phyloP scores from a whole-genome alignment of 2,329 filamentous ascomycete genomes.

The Zelopaecilomyces penicillatus region DNA sequence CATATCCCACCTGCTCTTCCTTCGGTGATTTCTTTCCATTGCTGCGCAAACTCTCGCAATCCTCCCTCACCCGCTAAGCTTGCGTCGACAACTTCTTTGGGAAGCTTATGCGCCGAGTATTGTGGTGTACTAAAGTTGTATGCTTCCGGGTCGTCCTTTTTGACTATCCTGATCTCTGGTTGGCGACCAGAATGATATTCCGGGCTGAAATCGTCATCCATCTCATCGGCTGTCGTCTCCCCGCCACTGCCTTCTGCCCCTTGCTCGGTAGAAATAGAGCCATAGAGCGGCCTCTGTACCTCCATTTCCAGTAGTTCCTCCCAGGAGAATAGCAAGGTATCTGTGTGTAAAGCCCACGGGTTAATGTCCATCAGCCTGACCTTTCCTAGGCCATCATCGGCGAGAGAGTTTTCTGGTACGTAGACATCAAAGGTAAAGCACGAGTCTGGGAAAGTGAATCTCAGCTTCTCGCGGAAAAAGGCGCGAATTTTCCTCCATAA shows the following conservation, averaged over 20 bases:
- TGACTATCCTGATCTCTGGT: constrained; percentile 75
- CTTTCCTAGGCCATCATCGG: constrained; percentile 55
- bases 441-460: constrained; percentile 71
- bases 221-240: constrained; percentile 29
- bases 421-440: constrained; percentile 91
- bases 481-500: constrained; percentile 61
- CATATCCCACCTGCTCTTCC: constrained; percentile 32
- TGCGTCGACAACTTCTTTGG: constrained; percentile 79
- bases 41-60: constrained; percentile 69
- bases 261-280: constrained; percentile 24
- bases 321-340: constrained; percentile 86
- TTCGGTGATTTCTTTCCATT: constrained; percentile 58
- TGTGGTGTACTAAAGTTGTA: constrained; percentile 78
- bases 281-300: constrained; percentile 50
- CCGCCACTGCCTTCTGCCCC: constrained; percentile 29
- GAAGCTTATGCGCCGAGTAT: constrained; percentile 92
- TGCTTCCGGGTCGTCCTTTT: constrained; percentile 78
- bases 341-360: constrained; percentile 84
- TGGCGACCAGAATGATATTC: constrained; percentile 50
- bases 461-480: constrained; percentile 69
- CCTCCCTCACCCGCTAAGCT: constrained; percentile 61
- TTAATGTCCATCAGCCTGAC: constrained; percentile 92
- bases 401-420: constrained; percentile 56
- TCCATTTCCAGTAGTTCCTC: constrained; percentile 69
- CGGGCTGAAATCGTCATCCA: constrained; percentile 30